phyloP scores from a whole-genome alignment of 1,284 basidiomycete genomes.

The Athelia sp. region DNA sequence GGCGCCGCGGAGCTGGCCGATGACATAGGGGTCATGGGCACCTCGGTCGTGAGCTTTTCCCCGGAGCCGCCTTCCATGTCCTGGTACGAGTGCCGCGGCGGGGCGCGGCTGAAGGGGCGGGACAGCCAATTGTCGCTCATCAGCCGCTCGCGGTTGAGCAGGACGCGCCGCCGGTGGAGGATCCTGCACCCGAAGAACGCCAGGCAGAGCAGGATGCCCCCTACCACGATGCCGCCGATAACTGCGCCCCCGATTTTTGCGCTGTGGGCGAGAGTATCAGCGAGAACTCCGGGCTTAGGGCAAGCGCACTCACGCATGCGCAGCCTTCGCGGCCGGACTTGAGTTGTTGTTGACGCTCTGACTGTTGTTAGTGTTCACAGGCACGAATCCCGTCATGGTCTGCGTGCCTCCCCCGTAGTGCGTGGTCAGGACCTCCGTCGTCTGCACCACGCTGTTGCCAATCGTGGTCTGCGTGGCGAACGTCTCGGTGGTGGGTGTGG shows the following conservation, averaged over 20 bases:
- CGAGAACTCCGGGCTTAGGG: not conserved
- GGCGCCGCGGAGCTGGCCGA: too few species aligned
- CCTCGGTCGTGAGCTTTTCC: too few species aligned
- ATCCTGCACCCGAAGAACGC: not conserved
- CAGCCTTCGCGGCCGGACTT: not conserved
- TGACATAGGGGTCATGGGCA: too few species aligned
- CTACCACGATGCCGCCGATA: not conserved
- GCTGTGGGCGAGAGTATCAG: not conserved
- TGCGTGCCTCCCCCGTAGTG: not conserved
- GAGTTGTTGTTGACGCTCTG: not conserved
- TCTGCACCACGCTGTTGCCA: not conserved
- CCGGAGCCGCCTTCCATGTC: not conserved
- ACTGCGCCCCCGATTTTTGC: not conserved
- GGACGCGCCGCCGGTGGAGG: not conserved
- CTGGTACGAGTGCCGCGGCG: not conserved
- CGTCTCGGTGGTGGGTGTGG: not conserved
- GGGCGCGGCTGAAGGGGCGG: not conserved
- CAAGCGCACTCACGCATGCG: not conserved
- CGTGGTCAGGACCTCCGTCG: not conserved
- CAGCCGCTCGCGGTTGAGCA: not conserved
- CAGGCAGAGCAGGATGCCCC: not conserved
- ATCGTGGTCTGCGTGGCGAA: not conserved
- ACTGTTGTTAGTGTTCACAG: not conserved
- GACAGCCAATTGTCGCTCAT: not conserved
- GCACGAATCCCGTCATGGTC: not conserved